phyloP scores from a whole-genome alignment of 2,329 filamentous ascomycete species.

The Pseudocercospora vitis region DNA sequence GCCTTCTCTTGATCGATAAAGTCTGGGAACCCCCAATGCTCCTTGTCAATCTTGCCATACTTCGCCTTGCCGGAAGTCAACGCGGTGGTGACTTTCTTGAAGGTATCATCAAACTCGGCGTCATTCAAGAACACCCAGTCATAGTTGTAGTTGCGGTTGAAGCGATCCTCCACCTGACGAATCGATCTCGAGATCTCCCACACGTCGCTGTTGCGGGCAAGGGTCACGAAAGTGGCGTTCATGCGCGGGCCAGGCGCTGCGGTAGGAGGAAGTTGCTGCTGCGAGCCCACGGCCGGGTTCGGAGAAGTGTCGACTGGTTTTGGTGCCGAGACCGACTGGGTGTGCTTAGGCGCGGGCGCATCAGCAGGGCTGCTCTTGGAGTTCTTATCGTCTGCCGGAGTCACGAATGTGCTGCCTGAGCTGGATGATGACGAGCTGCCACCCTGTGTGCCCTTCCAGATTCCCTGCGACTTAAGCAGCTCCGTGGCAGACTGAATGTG shows the following conservation, averaged over 20 bases:
- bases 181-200: constrained; percentile 98
- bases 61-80: constrained; percentile 90
- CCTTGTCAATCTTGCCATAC: constrained; percentile 83
- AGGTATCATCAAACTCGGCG: constrained; percentile 85
- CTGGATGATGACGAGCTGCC: constrained; percentile 13
- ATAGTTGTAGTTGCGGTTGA: constrained; percentile 95
- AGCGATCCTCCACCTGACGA: constrained; percentile 93
- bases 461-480: constrained; percentile 38
- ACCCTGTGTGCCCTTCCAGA: constrained; percentile 30
- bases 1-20: constrained; percentile 97
- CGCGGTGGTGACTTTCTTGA: constrained; percentile 86
- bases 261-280: constrained; percentile 40
- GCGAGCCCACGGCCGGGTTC: constrained; percentile 31
- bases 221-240: constrained; percentile 96
- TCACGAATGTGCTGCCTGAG: constrained; percentile 11
- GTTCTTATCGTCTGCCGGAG: constrained; percentile 20
- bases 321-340: constrained; percentile 5
- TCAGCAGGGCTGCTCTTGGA: constrained; percentile 15
- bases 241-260: constrained; percentile 68
- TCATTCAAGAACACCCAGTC: constrained; percentile 99
- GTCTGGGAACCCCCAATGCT: constrained; percentile 96
- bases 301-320: constrained; percentile 31
- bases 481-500: constrained; percentile 38
- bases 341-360: constrained; percentile 21
- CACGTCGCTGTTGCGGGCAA: constrained; percentile 87